A percentile compares a stretch with the other conserved stretches of the same genome.
These are phyloP conservation scores for Metschnikowia baotianmanensis DNA, from an alignment of 805 yeast species.

Conservation along the genomic window DNA sequence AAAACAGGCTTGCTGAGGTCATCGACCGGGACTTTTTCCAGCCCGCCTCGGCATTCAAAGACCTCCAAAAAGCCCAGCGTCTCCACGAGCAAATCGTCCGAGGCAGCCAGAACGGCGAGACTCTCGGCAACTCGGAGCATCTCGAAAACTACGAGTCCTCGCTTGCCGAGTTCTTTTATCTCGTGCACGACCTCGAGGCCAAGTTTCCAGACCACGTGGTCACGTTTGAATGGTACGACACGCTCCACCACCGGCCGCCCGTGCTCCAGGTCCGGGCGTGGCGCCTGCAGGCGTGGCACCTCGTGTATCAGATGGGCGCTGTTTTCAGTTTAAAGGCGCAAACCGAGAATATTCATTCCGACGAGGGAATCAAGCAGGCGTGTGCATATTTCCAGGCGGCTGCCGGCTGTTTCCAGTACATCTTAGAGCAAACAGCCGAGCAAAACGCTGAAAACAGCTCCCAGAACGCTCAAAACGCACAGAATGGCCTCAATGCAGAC, in stretches of 20 bases:
- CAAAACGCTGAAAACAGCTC: too few species aligned
- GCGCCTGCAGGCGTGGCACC: slow-evolving; percentile 52
- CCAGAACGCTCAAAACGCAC: too few species aligned
- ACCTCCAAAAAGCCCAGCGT: slow-evolving; percentile 40
- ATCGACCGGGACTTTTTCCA: slow-evolving; percentile 49
- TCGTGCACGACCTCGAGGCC: slow-evolving; percentile 40
- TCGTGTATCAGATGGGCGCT: slow-evolving; percentile 69
- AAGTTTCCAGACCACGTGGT: slow-evolving; percentile 66
- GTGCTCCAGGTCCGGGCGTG: slow-evolving; percentile 6
- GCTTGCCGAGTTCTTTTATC: slow-evolving; percentile 46
- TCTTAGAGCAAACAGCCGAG: slow-evolving; percentile 24
- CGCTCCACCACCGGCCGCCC: slow-evolving; percentile 37
- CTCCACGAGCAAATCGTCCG: slow-evolving; percentile 43
- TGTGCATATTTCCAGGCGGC: slow-evolving; percentile 66
- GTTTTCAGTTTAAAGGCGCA: slow-evolving; percentile 57
- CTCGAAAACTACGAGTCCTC: slow-evolving; percentile 21
- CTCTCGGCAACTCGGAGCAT: too few species aligned
- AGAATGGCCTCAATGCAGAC: too few species aligned
- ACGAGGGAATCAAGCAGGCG: slow-evolving; percentile 58
- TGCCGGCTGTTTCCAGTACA: slow-evolving; percentile 59
- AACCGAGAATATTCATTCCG: slow-evolving; percentile 41
- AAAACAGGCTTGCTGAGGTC: slow-evolving; percentile 34
- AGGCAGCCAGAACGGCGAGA: slow-evolving; percentile 28
- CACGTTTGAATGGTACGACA: slow-evolving; percentile 71
- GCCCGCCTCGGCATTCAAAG: slow-evolving; percentile 34